Percentiles rank a stretch among this genome's conserved stretches.
These are phyloP conservation scores for Populus davidiana DNA, from an alignment of 345 rosid genomes.

Conservation along the genomic window DNA sequence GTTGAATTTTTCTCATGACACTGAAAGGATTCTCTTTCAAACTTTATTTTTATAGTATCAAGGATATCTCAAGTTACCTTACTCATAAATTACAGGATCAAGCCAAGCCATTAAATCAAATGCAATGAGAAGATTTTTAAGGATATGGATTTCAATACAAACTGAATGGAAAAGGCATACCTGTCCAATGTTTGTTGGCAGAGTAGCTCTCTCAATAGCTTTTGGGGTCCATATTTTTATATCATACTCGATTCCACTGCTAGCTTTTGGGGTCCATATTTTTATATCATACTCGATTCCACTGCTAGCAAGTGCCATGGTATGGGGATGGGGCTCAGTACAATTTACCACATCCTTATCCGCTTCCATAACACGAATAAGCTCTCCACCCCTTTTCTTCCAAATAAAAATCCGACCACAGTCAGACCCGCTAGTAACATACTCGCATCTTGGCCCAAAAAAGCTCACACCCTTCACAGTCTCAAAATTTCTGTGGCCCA, in stretches of 20 bases:
- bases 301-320: constrained; percentile 69
- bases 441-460: constrained; percentile 81
- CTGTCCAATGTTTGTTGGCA: constrained; percentile 66
- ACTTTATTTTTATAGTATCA: not conserved
- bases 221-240: constrained; percentile 85
- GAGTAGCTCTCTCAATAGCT: constrained; percentile 58
- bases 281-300: constrained; percentile 84
- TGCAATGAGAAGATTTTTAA: not conserved
- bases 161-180: constrained; percentile 33
- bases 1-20: not conserved
- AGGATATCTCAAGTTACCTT: not conserved
- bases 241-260: constrained; percentile 81
- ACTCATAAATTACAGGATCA: not conserved
- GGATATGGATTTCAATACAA: not conserved
- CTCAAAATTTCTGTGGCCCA: constrained; percentile 68
- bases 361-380: constrained; percentile 72
- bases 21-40: not conserved
- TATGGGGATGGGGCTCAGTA: constrained; percentile 73
- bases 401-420: constrained; percentile 93
- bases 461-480: constrained; percentile 87
- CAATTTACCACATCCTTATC: constrained; percentile 85
- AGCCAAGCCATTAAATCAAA: not conserved
- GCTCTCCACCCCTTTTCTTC: constrained; percentile 78
- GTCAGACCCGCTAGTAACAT: constrained; percentile 94
- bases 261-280: constrained; percentile 81